These are phyloP conservation scores for Stachybotrys echinatus DNA, from an alignment of 2,329 filamentous ascomycete genomes.

Conservation along the genomic window DNA sequence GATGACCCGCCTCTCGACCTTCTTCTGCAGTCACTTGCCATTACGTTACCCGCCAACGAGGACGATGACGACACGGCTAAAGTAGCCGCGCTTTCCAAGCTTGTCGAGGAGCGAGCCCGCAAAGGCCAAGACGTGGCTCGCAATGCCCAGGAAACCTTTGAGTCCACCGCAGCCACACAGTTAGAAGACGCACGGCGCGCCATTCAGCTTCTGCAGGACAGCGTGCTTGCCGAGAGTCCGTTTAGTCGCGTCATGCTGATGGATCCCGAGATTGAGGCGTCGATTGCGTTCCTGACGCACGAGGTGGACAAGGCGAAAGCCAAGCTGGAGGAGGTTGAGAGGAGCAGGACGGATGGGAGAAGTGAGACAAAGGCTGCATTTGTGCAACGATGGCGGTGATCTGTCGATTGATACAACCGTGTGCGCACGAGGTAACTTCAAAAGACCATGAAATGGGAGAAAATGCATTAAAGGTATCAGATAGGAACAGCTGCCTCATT, in stretches of 20 bases:
- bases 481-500: too few relatives aligned
- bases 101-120: constrained; percentile 29
- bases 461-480: too few relatives aligned
- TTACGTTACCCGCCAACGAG: constrained; percentile 31
- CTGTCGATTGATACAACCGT: neutral
- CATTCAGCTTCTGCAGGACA: constrained; percentile 44
- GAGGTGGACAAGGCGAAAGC: constrained; percentile 37
- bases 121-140: constrained; percentile 39
- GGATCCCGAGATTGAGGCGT: constrained; percentile 47
- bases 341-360: constrained; percentile 27
- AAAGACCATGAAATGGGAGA: too few relatives aligned
- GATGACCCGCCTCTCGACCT: constrained; percentile 38
- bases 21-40: constrained; percentile 42
- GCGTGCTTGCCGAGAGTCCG: constrained; percentile 46
- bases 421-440: too few relatives aligned
- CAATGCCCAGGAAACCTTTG: constrained; percentile 46
- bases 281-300: constrained; percentile 39
- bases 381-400: constrained; percentile 23
- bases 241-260: constrained; percentile 42
- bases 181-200: constrained; percentile 43
- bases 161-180: constrained; percentile 32
- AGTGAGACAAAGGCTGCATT: constrained; percentile 47
- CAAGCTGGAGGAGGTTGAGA: constrained; percentile 32
- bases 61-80: constrained; percentile 16
- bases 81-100: constrained; percentile 26